Conservation (phyloP, 2,329 filamentous ascomycete genomes). For the Fusarium acutatum region DNA sequence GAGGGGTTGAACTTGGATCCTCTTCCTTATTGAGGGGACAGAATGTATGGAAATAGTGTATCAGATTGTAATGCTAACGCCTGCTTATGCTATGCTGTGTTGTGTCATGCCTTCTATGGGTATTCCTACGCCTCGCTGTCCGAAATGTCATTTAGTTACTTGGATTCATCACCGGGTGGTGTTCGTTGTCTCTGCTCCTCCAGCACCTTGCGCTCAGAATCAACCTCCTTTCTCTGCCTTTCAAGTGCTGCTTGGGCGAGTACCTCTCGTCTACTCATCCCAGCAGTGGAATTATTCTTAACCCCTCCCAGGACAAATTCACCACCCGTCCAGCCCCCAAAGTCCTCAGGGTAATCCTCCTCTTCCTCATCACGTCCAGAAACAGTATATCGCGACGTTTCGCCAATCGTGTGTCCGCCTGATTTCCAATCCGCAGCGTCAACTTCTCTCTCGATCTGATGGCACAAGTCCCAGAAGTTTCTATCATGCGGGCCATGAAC, state of each 20-base stretch:
- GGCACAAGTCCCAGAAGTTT: conserved; percentile 89
- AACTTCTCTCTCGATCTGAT: conserved; percentile 88
- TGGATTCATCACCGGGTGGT: conserved; percentile 34
- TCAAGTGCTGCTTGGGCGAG: conserved; percentile 64
- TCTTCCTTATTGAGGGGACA: conserved; percentile 57
- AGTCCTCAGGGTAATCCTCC: conserved; percentile 61
- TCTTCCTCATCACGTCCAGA: conserved; percentile 61
- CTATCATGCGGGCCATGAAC: conserved; percentile 85
- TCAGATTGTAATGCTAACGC: conserved; percentile 27
- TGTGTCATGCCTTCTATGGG: not conserved
- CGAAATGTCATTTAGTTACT: conserved; percentile 15
- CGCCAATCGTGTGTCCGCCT: conserved; percentile 72
- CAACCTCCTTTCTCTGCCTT: conserved; percentile 46
- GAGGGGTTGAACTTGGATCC: conserved; percentile 66
- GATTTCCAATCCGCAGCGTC: conserved; percentile 79
- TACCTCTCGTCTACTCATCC: conserved; percentile 76
- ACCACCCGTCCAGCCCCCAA: conserved; percentile 81
- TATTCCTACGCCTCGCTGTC: conserved; percentile 20
- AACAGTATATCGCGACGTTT: conserved; percentile 68
- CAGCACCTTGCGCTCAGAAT: conserved; percentile 44
- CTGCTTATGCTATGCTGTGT: not conserved
- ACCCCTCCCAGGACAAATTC: conserved; percentile 76
- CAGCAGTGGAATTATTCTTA: conserved; percentile 54
- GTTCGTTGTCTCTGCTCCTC: conserved; percentile 42
- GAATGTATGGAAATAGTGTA: not conserved